Conservation (phyloP, 805 yeast genomes). For the Tetrapisispora pingtungensis region DNA sequence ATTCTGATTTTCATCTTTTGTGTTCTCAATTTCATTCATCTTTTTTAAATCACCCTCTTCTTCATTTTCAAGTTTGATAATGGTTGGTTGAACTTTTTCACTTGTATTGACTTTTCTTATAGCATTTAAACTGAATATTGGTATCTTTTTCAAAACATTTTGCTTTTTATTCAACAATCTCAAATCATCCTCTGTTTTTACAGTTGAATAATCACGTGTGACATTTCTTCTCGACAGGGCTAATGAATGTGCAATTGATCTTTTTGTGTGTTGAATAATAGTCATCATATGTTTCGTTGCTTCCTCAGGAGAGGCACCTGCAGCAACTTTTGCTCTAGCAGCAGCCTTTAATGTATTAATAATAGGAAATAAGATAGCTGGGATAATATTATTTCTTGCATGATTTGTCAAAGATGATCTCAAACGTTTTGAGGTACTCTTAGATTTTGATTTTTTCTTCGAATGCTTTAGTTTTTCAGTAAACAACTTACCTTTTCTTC, state of each 20-base stretch:
- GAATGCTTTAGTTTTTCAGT: slow-evolving; percentile 1
- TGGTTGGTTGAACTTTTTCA: neutral
- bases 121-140: slow-evolving; percentile 18
- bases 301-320: slow-evolving; percentile 28
- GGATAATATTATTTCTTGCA: slow-evolving; percentile 15
- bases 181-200: slow-evolving; percentile 9
- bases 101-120: slow-evolving; percentile 9
- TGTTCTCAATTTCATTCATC: neutral
- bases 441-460: slow-evolving; percentile 2
- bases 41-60: neutral
- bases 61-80: slow-evolving; percentile 1
- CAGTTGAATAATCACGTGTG: neutral
- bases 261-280: slow-evolving; percentile 26
- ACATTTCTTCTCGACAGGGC: slow-evolving; percentile 12
- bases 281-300: slow-evolving; percentile 21
- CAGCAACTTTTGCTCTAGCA: slow-evolving; percentile 25
- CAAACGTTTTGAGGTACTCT: neutral
- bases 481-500: slow-evolving; percentile 13
- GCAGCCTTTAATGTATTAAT: slow-evolving; percentile 28
- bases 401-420: slow-evolving; percentile 7
- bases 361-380: slow-evolving; percentile 23
- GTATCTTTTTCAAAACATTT: slow-evolving; percentile 9
- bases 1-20: no score
- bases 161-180: slow-evolving; percentile 3
- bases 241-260: slow-evolving; percentile 20